Evolutionary conservation across 352 stramenopile species (phyloP).

Genomic region (Nothophytophthora sp.): DNA sequence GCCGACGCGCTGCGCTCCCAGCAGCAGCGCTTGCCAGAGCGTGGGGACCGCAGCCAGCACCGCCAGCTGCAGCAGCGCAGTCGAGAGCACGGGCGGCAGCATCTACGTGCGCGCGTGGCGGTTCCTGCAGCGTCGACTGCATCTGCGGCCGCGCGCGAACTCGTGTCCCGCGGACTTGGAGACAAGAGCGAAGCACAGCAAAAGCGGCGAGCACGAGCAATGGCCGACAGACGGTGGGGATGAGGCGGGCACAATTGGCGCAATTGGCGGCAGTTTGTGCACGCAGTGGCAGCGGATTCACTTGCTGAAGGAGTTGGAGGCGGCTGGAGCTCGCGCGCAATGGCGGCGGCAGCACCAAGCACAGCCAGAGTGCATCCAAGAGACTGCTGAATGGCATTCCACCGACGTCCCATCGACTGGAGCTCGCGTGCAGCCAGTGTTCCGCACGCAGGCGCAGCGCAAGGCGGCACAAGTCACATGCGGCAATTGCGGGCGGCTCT

Average conservation of each 20-base stretch:
- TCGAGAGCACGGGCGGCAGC: conserved; percentile 8
- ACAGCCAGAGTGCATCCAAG: conserved; percentile 18
- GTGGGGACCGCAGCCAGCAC: conserved; percentile 6
- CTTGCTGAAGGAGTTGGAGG: conserved; percentile 44
- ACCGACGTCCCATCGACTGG: conserved; percentile 7
- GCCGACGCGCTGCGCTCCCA: neutral
- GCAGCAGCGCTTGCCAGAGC: neutral
- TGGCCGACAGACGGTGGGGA: neutral
- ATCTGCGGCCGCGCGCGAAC: conserved; percentile 29
- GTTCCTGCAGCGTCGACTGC: conserved; percentile 40
- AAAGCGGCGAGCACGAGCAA: conserved; percentile 5
- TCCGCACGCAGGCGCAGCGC: conserved; percentile 14
- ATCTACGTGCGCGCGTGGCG: conserved; percentile 40
- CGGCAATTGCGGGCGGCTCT: conserved; percentile 52
- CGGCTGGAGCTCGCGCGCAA: conserved; percentile 18
- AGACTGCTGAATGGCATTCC: conserved; percentile 16
- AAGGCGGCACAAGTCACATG: conserved; percentile 41
- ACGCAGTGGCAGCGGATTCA: conserved; percentile 38
- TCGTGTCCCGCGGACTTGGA: conserved; percentile 31
- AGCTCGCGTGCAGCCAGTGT: conserved; percentile 4
- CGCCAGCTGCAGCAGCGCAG: conserved; percentile 6
- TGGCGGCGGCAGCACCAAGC: conserved; percentile 14
- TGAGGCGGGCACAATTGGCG: neutral
- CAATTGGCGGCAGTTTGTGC: conserved; percentile 10
- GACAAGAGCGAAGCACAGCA: neutral